Evolutionary conservation across 2,329 filamentous ascomycete genomes (phyloP).

Genomic region (Aureobasidium namibiae): DNA sequence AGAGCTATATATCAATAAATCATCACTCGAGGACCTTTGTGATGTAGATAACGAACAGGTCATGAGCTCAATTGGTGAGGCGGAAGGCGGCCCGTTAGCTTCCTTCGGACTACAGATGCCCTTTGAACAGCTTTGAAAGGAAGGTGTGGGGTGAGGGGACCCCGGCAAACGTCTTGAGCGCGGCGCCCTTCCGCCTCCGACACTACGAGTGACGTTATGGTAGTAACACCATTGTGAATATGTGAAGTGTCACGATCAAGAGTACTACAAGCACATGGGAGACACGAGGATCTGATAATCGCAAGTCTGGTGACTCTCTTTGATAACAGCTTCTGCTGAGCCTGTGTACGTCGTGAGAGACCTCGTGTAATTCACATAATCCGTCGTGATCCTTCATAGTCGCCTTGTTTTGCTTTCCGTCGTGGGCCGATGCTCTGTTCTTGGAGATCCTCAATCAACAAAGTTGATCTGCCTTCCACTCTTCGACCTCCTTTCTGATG

Average conservation of each 20-base stretch:
- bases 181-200: background rate
- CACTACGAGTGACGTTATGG: background rate
- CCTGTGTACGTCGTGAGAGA: background rate
- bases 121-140: background rate
- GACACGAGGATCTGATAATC: background rate
- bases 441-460: background rate
- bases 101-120: background rate
- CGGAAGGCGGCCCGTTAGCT: constrained; percentile 7
- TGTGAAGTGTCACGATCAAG: background rate
- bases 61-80: background rate
- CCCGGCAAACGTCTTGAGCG: background rate
- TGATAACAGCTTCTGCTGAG: background rate
- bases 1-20: background rate
- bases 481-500: constrained; percentile 45
- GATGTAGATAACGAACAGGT: background rate
- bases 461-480: constrained; percentile 14
- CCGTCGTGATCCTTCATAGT: background rate
- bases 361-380: background rate
- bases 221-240: background rate
- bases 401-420: background rate
- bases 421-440: background rate
- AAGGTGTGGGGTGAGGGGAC: background rate
- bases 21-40: background rate
- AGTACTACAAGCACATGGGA: background rate
- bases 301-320: background rate